phyloP scores from a whole-genome alignment of 2,329 filamentous ascomycete genomes.

The Diaporthe vexans region DNA sequence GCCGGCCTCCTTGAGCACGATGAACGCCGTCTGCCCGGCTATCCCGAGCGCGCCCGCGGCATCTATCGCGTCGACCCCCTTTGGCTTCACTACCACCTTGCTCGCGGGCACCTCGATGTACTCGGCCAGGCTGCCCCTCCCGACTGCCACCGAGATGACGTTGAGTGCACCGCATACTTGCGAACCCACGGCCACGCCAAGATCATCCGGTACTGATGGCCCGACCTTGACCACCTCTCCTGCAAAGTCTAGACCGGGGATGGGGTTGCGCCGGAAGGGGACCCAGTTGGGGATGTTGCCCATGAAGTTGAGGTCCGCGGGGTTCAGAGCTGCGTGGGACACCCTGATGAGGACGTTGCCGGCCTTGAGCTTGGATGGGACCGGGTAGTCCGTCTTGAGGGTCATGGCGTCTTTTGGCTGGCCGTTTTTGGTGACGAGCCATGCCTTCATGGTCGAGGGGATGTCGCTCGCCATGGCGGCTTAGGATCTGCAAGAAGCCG shows the following conservation, averaged over 20 bases:
- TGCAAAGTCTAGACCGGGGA: conserved; percentile 52
- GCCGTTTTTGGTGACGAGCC: conserved; percentile 48
- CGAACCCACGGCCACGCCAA: conserved; percentile 45
- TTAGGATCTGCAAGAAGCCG: neutral
- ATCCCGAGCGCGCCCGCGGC: conserved; percentile 52
- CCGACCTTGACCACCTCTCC: conserved; percentile 51
- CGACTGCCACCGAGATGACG: conserved; percentile 46
- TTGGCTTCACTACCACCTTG: conserved; percentile 49
- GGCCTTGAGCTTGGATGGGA: conserved; percentile 40
- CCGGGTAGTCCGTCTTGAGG: conserved; percentile 45
- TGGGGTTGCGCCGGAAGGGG: conserved; percentile 50
- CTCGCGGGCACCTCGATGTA: conserved; percentile 52
- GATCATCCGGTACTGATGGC: conserved; percentile 37
- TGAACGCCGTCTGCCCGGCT: conserved; percentile 52
- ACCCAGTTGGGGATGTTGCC: conserved; percentile 48
- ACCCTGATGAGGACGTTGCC: conserved; percentile 50
- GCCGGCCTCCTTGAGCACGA: conserved; percentile 46
- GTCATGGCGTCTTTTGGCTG: conserved; percentile 46
- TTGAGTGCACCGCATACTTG: conserved; percentile 51
- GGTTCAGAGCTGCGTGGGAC: conserved; percentile 54
- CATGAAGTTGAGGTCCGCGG: conserved; percentile 53
- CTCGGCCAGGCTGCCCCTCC: conserved; percentile 52
- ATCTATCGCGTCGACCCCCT: conserved; percentile 42
- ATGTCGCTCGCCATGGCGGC: conserved; percentile 35
- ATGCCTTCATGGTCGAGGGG: conserved; percentile 49